Evolutionary conservation across 2,329 filamentous ascomycete species (phyloP).

Genomic region (Pyricularia pennisetigena): DNA sequence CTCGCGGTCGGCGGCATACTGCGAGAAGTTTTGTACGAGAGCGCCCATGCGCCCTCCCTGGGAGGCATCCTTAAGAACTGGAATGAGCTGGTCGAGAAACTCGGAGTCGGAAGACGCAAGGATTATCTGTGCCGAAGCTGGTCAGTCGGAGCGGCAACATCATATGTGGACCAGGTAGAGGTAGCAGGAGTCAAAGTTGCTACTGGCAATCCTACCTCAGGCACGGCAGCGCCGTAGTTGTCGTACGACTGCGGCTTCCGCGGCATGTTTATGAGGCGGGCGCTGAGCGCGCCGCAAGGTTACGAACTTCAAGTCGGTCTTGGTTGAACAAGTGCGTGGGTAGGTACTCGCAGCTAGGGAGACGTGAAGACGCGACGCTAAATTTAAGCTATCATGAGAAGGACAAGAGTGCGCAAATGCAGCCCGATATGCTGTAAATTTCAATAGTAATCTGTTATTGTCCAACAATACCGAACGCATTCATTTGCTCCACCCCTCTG

Average conservation of each 20-base stretch:
- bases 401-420: neutral
- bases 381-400: neutral
- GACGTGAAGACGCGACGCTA: neutral
- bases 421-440: neutral
- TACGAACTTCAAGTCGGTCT: neutral
- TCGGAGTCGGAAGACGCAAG: conserved; percentile 85
- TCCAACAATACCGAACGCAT: neutral
- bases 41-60: conserved; percentile 61
- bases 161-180: neutral
- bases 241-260: conserved; percentile 15
- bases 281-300: neutral
- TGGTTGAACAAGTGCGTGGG: neutral
- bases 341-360: neutral
- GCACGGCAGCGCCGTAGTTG: conserved; percentile 17
- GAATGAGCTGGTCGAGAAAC: conserved; percentile 92
- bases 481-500: neutral
- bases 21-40: conserved; percentile 67
- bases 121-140: conserved; percentile 58
- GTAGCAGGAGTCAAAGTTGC: neutral
- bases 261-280: conserved; percentile 10
- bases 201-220: conserved; percentile 11
- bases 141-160: neutral
- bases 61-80: conserved; percentile 83
- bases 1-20: conserved; percentile 80
- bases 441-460: neutral